Evolutionary conservation across 2,329 filamentous ascomycete genomes (phyloP).

Genomic region (Scytalidium sp.): DNA sequence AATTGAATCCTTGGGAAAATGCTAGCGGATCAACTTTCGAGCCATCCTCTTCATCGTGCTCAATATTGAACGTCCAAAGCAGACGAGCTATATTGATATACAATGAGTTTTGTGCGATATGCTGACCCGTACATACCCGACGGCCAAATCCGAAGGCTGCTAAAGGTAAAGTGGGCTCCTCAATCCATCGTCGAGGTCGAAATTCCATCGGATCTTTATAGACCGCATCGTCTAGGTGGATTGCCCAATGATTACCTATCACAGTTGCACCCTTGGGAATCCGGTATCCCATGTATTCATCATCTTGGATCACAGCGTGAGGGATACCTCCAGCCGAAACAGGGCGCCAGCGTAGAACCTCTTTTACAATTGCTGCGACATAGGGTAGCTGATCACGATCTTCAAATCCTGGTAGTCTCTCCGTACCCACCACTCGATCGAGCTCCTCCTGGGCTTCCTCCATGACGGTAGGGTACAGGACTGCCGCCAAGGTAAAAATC

Average conservation of each 20-base stretch:
- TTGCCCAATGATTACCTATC: slow-evolving; percentile 21
- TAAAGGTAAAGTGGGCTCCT: slow-evolving; percentile 20
- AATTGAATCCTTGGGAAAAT: background rate
- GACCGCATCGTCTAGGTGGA: background rate
- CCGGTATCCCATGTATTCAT: slow-evolving; percentile 43
- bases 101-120: slow-evolving; percentile 29
- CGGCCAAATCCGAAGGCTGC: slow-evolving; percentile 30
- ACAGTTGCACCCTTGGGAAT: background rate
- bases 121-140: slow-evolving; percentile 33
- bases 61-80: slow-evolving; percentile 29
- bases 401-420: slow-evolving; percentile 39
- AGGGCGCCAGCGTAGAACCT: slow-evolving; percentile 38
- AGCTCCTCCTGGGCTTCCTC: slow-evolving; percentile 33
- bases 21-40: background rate
- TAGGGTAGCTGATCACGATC: no score
- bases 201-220: slow-evolving; percentile 1
- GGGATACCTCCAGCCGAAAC: slow-evolving; percentile 27
- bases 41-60: no score
- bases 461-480: slow-evolving; percentile 1
- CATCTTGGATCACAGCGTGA: slow-evolving; percentile 37
- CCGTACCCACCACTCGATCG: slow-evolving; percentile 37
- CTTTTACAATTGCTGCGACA: slow-evolving; percentile 36
- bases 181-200: background rate
- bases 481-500: slow-evolving; percentile 9
- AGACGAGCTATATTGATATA: slow-evolving; percentile 28